Base-by-base conservation (phyloP, 306 rosid species). In the Lagenaria siceraria region DNA sequence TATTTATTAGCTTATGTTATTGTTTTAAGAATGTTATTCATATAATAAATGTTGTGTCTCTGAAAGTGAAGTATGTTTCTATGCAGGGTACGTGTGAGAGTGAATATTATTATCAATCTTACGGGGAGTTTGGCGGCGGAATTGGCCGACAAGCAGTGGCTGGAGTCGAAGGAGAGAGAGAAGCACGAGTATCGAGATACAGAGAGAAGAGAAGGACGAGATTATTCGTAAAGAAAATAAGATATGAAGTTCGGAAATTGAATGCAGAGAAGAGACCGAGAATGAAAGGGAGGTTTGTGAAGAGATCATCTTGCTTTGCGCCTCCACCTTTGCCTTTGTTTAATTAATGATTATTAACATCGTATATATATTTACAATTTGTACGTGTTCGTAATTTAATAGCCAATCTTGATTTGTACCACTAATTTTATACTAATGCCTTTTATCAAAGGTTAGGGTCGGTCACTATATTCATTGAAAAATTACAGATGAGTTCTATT, bases 261-360 rank as follows among this genome's bases (percentile, higher is more conserved):
- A 93, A 93, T 77, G 98, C 98, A 1, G 98, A 93, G 89, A 93
- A 90, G 88, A 90, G 98, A 83, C 98, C 98, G 2, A 87, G 98
- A 82, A 93, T 93, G 96, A 93, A 93, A 82, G 98, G 98, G 19
- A 91, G 98, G 79, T 93, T 93, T 78, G 98, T 93, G 10, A 93
- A 93, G 88, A 85, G 92, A 78, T 59, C 91, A 21, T 84, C 92
- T 27, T 51, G 77, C 77, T 73, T 55, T 29, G 48, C 24, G 49
- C 51, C 71, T 1, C 54, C 51, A 21, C 52, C 52, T 21, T 27
- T 24, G 64, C 43, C 21, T 22, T 40, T 33, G 46, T 63, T 43
- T 43, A 33, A 36, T 53, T 59, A 29, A 52, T 73, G 5, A 73
- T 14, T 70, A n/a, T 38, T 66, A 10, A 66, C 19, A 33, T 33